Percentiles rank a stretch among this genome's conserved stretches.
phyloP scores from a whole-genome alignment of 2,329 filamentous ascomycete species.

The Ilyonectria destructans region DNA sequence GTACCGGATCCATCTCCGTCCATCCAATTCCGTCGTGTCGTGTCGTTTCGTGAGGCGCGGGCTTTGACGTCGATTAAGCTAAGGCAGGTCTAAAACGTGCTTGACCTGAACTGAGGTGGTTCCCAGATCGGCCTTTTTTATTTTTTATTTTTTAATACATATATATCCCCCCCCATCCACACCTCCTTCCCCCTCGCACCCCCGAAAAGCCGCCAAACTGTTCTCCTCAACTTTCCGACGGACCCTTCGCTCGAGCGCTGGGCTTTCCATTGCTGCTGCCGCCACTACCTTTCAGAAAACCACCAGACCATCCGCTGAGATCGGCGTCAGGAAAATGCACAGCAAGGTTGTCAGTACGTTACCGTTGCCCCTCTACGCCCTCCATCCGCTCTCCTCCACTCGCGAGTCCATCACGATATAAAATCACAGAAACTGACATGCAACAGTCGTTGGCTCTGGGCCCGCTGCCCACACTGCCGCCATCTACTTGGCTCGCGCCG shows the following conservation, averaged over 20 bases:
- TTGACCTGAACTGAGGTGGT: conserved; percentile 1
- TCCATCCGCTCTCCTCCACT: conserved; percentile 6
- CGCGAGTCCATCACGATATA: background rate
- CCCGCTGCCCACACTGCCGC: conserved; percentile 98
- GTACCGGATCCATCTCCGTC: conserved; percentile 22
- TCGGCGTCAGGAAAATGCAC: conserved; percentile 81
- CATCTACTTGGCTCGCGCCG: conserved; percentile 94
- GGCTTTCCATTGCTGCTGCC: conserved; percentile 81
- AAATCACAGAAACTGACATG: conserved; percentile 23
- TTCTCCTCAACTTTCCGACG: conserved; percentile 88
- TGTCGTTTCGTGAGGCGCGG: conserved; percentile 2
- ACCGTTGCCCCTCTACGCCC: conserved; percentile 24
- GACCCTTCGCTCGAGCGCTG: conserved; percentile 82
- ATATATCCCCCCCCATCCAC: conserved; percentile 24
- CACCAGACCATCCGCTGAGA: conserved; percentile 55
- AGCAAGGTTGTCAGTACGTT: conserved; percentile 90
- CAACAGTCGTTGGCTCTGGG: conserved; percentile 87
- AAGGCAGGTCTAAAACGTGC: conserved; percentile 14
- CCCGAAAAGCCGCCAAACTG: conserved; percentile 79
- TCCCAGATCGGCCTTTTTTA: background rate
- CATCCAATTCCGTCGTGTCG: conserved; percentile 27
- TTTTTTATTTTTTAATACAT: conserved; percentile 10
- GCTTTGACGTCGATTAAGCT: conserved; percentile 4
- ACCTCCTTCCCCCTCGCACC: conserved; percentile 16
- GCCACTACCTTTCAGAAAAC: conserved; percentile 74